Evolutionary conservation across 345 rosid species (phyloP), one percentile per base, ranked within the genome.

Genomic region (Sisymbrium altissimum): DNA sequence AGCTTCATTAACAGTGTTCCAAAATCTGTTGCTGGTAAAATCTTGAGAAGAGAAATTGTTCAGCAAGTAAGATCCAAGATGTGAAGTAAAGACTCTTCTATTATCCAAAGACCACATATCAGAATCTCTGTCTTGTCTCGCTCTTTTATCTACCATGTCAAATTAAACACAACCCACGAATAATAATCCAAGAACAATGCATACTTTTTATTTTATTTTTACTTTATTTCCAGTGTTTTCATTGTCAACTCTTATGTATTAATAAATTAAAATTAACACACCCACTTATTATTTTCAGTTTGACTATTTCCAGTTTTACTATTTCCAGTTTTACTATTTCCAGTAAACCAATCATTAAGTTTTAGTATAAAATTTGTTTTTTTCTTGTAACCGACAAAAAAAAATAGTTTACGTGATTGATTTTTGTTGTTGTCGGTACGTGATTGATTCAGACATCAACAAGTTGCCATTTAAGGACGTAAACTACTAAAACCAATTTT

Each of bases 11-110:
- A 67, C 66, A 75, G 30, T 13, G 86, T 96, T 36, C 99, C 96
- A 3, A 92, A 88, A 81, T 86, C 98, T 1, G 87, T 80, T 18
- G 79, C 99, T 1, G 98, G 99, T 53, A 96, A 96, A 76, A 88
- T 88, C 68, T 81, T 96, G 60, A 85, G 98, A 75, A 83, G 91
- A 76, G 94, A 87, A 76, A 89, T 95, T 44, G 81, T 83, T 2
- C 86, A 40, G 39, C 77, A 86, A 85, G 87, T 82, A 17, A 70
- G 83, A 81, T 81, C 99, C 36, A 95, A 86, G 68, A 81, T 92
- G 44, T 92, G 80, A 86, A 48, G 77, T n/a, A 3, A 86, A 57
- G 38, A 13, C 43, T 53, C 29, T 36, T 27, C 35, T 19, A 21
- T 64, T 5, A 30, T 54, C 7, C 7, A 9, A 35, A 72, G 25